A percentile compares a stretch with the other conserved stretches of the same genome.
Evolutionary conservation across 805 yeast species (phyloP).

Genomic region (Saccharomycopsis vini): DNA sequence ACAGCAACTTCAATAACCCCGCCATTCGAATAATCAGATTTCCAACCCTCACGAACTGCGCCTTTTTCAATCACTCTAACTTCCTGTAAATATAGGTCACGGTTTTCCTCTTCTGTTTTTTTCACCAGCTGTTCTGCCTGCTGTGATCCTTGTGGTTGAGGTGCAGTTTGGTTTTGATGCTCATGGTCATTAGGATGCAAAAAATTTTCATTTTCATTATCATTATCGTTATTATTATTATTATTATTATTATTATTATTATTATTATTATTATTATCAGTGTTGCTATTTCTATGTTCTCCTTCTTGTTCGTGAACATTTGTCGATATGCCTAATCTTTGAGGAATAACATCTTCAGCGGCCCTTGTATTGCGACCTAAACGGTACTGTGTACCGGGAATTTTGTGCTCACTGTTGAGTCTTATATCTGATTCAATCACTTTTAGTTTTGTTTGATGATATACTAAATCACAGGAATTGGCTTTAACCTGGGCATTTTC

Average conservation of each 20-base stretch:
- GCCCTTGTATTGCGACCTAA: conserved; percentile 5
- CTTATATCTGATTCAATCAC: conserved; percentile 35
- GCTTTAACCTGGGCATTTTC: conserved; percentile 63
- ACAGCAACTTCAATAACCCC: conserved; percentile 79
- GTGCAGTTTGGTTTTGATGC: not conserved
- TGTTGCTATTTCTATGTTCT: conserved; percentile 1
- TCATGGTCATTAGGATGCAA: not conserved
- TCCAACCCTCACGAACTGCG: conserved; percentile 89
- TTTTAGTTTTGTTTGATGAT: conserved; percentile 45
- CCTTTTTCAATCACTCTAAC: conserved; percentile 66
- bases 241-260: too few species aligned
- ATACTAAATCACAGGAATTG: conserved; percentile 38
- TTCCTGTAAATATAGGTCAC: conserved; percentile 60
- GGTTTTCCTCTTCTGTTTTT: too few species aligned
- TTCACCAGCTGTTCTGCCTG: not conserved
- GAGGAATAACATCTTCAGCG: not conserved
- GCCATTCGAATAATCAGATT: conserved; percentile 70
- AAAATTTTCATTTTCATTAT: not conserved
- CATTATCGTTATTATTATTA: not conserved
- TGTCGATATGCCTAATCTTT: not conserved
- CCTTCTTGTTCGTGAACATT: not conserved
- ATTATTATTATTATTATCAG: not conserved
- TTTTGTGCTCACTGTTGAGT: conserved; percentile 21
- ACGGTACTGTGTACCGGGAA: conserved; percentile 3
- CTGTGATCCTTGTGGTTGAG: too few species aligned